Base-by-base conservation (phyloP, 306 rosid genomes). In the Senna siamea region DNA sequence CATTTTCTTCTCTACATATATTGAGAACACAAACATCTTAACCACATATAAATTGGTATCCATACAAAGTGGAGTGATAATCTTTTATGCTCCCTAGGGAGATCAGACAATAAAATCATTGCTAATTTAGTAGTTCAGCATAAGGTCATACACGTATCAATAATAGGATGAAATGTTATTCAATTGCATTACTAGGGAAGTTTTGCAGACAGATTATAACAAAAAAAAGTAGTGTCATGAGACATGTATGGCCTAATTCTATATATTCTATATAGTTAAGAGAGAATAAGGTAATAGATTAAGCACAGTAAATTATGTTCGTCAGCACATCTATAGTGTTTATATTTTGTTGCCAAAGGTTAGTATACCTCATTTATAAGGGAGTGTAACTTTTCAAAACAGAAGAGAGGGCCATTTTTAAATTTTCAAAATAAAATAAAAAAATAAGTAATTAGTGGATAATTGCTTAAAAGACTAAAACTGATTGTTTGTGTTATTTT, bases 11-110 rank as follows among this genome's bases (percentile, higher is more conserved):
- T 5, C n/a, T 46, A 41, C 14, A 63, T 37, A 64, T 19, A 6
- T 38, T 11, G 13, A 35, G 20, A 63, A 52, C 54, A 52, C 28
- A 38, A 15, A 48, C 13, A 74, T 37, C 54, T 74, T 52, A 35
- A 74, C 41, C 8, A 35, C 15, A 47, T 18, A 35, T 20, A 17
- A 17, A 61, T 35, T 41, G 9, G 30, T 48, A 37, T 35, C 28
- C 28, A 61, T 2, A 13, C 37, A 14, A 13, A 50, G 56, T 34
- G 30, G 18, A 51, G 28, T 56, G 18, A 26, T 54, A 22, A 64
- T 48, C 70, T 23, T 7, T 23, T 12, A 9, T 7, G 35, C 34
- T 19, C 55, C 22, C 3, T 22, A 2, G 9, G 35, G 35, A 9
- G 1, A 60, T 15, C 55, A 41, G 44, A 55, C 17, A 54, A 40